Evolutionary conservation across 805 yeast genomes (phyloP).

Genomic region (Candida maesae): DNA sequence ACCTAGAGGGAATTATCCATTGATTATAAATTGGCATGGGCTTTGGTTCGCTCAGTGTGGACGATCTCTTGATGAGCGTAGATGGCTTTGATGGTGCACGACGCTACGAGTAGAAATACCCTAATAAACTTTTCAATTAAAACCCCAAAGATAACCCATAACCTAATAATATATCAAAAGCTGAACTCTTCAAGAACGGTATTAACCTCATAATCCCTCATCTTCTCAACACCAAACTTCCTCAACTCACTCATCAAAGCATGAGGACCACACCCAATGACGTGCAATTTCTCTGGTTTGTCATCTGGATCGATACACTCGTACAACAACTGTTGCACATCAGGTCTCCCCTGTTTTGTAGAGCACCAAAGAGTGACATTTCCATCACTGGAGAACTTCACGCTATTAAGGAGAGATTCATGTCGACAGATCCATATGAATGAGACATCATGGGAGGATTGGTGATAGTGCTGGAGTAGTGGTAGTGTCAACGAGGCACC

Average conservation of each 20-base stretch:
- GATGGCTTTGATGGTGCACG: too few species aligned
- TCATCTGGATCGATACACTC: constrained; percentile 11
- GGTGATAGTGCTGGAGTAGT: constrained; percentile 10
- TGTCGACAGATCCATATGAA: constrained; percentile 24
- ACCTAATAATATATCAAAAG: too few species aligned
- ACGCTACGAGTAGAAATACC: too few species aligned
- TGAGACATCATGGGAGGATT: constrained; percentile 12
- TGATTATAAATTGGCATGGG: too few species aligned
- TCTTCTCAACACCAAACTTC: constrained; percentile 13
- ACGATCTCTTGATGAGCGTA: too few species aligned
- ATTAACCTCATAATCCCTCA: constrained; percentile 11
- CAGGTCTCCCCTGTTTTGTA: constrained; percentile 19
- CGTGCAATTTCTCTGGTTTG: constrained; percentile 6
- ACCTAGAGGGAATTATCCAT: constrained; percentile 1
- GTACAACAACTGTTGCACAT: constrained; percentile 14
- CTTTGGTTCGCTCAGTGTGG: too few species aligned
- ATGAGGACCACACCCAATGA: constrained; percentile 28
- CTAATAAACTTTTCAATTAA: too few species aligned
- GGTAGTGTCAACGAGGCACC: constrained; percentile 20
- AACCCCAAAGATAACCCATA: too few species aligned
- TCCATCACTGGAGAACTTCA: neutral
- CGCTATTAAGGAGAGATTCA: constrained; percentile 7
- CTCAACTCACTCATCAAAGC: constrained; percentile 22
- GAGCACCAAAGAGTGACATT: constrained; percentile 21
- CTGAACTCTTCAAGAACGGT: constrained; percentile 23